phyloP scores from a whole-genome alignment of 208 protist genomes.

The Entamoeba invadens region DNA sequence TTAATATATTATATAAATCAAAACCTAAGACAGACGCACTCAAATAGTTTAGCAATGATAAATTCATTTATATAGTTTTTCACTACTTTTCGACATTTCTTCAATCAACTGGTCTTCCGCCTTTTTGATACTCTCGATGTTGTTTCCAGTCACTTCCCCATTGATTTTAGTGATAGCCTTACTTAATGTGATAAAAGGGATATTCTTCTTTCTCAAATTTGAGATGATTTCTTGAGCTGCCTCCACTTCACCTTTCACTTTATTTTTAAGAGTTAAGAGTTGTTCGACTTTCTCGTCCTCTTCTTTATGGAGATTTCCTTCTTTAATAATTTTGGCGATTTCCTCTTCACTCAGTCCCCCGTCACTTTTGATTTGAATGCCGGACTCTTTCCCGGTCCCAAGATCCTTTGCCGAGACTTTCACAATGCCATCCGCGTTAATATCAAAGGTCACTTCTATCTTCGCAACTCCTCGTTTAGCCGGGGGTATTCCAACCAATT shows the following conservation, averaged over 20 bases:
- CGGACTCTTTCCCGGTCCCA: constrained; percentile 42
- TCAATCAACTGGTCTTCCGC: not conserved
- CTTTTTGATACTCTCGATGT: not conserved
- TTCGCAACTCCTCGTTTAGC: constrained; percentile 74
- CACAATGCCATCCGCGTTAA: constrained; percentile 88
- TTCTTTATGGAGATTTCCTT: not conserved
- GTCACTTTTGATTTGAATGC: not conserved
- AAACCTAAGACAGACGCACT: not conserved
- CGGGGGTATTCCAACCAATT: constrained; percentile 63
- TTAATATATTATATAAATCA: too few relatives aligned
- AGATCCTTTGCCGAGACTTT: constrained; percentile 80
- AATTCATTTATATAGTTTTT: not conserved
- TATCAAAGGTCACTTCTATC: constrained; percentile 86
- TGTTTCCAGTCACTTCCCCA: not conserved
- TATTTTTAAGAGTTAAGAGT: not conserved
- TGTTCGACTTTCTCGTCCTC: not conserved
- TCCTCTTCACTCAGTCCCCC: not conserved
- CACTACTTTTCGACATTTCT: not conserved
- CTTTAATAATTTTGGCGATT: not conserved
- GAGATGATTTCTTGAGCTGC: not conserved
- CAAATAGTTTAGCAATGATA: not conserved
- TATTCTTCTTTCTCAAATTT: not conserved
- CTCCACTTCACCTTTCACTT: not conserved
- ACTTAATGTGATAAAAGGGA: not conserved
- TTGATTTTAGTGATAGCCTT: not conserved